These are phyloP conservation scores for Ustilago xerochloae DNA, from an alignment of 1,284 basidiomycete species.

Conservation along the genomic window DNA sequence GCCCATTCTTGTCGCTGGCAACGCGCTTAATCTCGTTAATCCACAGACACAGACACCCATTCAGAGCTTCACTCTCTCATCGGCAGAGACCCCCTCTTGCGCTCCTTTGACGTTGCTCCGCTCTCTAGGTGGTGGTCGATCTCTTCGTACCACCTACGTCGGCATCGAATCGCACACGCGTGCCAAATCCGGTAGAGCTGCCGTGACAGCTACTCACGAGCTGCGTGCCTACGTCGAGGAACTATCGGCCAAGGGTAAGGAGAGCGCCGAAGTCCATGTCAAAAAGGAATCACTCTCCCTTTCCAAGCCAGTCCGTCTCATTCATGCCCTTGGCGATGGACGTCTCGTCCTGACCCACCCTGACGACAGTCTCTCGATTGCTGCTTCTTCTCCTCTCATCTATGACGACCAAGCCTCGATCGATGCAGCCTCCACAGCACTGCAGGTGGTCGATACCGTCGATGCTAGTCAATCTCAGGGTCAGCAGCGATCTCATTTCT, in stretches of 20 bases:
- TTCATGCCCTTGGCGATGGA: slow-evolving; percentile 40
- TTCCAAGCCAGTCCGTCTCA: slow-evolving; percentile 22
- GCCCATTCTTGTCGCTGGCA: slow-evolving; percentile 34
- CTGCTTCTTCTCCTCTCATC: slow-evolving; percentile 11
- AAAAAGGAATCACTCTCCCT: slow-evolving; percentile 34
- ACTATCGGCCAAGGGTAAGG: slow-evolving; percentile 47
- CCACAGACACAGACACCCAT: slow-evolving; percentile 39
- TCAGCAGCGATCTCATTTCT: slow-evolving; percentile 26
- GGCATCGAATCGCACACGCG: slow-evolving; percentile 27
- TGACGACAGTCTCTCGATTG: slow-evolving; percentile 39
- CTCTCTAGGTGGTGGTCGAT: slow-evolving; percentile 17
- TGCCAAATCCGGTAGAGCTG: slow-evolving; percentile 16
- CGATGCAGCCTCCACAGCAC: slow-evolving; percentile 7
- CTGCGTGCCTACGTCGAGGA: slow-evolving; percentile 43
- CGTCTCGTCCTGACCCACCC: slow-evolving; percentile 33
- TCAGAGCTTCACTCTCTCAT: slow-evolving; percentile 43
- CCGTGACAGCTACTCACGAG: slow-evolving; percentile 18
- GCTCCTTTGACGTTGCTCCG: slow-evolving; percentile 38
- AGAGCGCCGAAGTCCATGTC: slow-evolving; percentile 30
- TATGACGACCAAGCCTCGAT: slow-evolving; percentile 29
- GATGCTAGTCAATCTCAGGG: slow-evolving; percentile 3
- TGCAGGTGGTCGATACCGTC: slow-evolving; percentile 23
- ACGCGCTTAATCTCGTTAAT: slow-evolving; percentile 49
- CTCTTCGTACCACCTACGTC: slow-evolving; percentile 39
- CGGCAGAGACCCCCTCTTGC: slow-evolving; percentile 30